Conservation (phyloP, 495 filamentous ascomycete genomes). For the Pseudevernia furfuracea region DNA sequence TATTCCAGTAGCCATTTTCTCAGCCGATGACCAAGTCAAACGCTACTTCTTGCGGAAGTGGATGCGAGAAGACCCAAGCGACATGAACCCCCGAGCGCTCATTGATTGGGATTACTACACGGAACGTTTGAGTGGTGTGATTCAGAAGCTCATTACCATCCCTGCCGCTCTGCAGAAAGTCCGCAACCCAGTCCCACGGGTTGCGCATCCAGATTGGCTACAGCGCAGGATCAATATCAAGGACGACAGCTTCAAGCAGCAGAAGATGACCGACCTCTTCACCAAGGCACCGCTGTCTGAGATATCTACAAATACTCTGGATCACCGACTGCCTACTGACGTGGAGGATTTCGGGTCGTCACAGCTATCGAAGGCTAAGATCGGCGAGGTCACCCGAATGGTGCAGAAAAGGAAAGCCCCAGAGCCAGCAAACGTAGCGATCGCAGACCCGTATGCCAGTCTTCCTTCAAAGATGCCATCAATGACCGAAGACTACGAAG, state of each 20-base stretch:
- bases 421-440: slow-evolving; percentile 52
- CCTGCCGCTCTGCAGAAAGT: slow-evolving; percentile 93
- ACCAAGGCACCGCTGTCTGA: slow-evolving; percentile 66
- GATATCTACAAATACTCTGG: slow-evolving; percentile 59
- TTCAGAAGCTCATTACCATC: slow-evolving; percentile 98
- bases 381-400: slow-evolving; percentile 54
- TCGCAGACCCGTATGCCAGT: slow-evolving; percentile 70
- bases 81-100: slow-evolving; percentile 81
- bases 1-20: slow-evolving; percentile 94
- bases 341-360: slow-evolving; percentile 76
- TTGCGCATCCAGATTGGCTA: slow-evolving; percentile 94
- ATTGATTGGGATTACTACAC: slow-evolving; percentile 97
- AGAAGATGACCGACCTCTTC: slow-evolving; percentile 96
- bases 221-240: slow-evolving; percentile 87
- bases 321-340: slow-evolving; percentile 57
- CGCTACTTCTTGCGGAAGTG: slow-evolving; percentile 87
- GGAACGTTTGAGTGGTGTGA: slow-evolving; percentile 88
- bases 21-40: slow-evolving; percentile 79
- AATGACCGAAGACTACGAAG: slow-evolving; percentile 78
- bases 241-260: slow-evolving; percentile 96
- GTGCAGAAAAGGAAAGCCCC: slow-evolving; percentile 80
- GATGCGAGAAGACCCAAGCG: slow-evolving; percentile 85
- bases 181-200: slow-evolving; percentile 84
- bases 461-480: slow-evolving; percentile 81
- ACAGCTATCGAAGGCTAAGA: slow-evolving; percentile 61